Evolutionary conservation across 257 asterid species (phyloP), one percentile per base, ranked within the genome.

Genomic region (Misopates orontium): DNA sequence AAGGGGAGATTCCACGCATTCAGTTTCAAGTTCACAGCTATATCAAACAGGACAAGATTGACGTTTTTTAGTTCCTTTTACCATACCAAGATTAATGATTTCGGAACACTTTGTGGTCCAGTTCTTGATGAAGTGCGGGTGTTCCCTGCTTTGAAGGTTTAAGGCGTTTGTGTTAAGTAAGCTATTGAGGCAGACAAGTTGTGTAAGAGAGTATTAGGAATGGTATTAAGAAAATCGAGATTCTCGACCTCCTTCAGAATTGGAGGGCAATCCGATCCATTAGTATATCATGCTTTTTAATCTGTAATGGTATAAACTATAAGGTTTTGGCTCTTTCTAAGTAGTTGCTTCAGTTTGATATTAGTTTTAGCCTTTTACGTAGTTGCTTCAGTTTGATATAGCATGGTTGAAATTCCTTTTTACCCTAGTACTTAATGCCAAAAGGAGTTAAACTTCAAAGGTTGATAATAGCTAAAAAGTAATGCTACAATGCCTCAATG

Each of bases 31-130:
- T 92, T 89, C 84, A 74, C 60, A 1, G 95, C 97, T 0, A 44
- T 62, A 24, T 75, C 85, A 24, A 5, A 42, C 63, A 74, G 88
- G 74, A 92, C 97, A 0, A 84, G 95, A 64, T 20, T 92, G 8
- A 89, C 95, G 14, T 92, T 92, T 88, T 85, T 56, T 78, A 92
- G 98, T 83, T 84, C 96, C 16, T 89, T 66, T 68, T 92, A 92
- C 68, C 97, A 92, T 53, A 84, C 88, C 18, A 85, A 32, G 73
- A 22, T 57, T 21, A 50, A 81, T 13, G 93, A 87, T 68, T 80
- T 24, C 23, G 96, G 93, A 23, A 40, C 84, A 16, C 92, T 92
- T 15, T 92, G 98, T 17, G 98, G 98, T 24, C 98, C 98, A 5
- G 85, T 89, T 68, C 75, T 92, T 17, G 97, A 89, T 73, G 78